phyloP scores from a whole-genome alignment of 2,329 filamentous ascomycete genomes.

The Beauveria scarabaeidicola region DNA sequence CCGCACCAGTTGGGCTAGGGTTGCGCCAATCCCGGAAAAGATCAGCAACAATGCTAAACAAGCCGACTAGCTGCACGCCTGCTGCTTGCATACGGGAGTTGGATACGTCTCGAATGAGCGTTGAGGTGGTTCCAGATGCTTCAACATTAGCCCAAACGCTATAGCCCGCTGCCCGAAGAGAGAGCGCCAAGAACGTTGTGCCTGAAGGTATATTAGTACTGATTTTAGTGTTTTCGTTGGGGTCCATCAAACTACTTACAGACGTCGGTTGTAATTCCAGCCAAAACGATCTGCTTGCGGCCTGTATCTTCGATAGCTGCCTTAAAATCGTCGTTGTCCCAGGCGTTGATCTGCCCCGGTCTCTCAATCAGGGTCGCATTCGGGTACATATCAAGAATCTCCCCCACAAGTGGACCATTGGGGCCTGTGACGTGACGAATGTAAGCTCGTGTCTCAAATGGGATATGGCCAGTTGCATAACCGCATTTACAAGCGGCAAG shows the following conservation, averaged over 20 bases:
- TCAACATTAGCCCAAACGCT: conserved; percentile 66
- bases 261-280: conserved; percentile 66
- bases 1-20: background rate
- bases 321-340: conserved; percentile 65
- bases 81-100: conserved; percentile 59
- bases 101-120: conserved; percentile 51
- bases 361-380: conserved; percentile 57
- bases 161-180: conserved; percentile 61
- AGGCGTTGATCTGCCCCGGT: conserved; percentile 66
- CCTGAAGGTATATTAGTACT: conserved; percentile 19
- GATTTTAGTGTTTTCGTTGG: background rate
- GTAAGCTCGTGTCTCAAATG: background rate
- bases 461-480: too few relatives aligned
- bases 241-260: conserved; percentile 22
- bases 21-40: conserved; percentile 64
- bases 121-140: conserved; percentile 57
- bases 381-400: conserved; percentile 61
- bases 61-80: conserved; percentile 54
- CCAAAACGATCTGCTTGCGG: conserved; percentile 63
- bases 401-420: conserved; percentile 62
- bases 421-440: conserved; percentile 38
- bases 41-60: conserved; percentile 58
- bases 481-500: too few relatives aligned
- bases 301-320: conserved; percentile 55
- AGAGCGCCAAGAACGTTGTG: conserved; percentile 66